Base-by-base conservation (phyloP, 2,329 filamentous ascomycete species). In the Pseudogymnoascus destructans region DNA sequence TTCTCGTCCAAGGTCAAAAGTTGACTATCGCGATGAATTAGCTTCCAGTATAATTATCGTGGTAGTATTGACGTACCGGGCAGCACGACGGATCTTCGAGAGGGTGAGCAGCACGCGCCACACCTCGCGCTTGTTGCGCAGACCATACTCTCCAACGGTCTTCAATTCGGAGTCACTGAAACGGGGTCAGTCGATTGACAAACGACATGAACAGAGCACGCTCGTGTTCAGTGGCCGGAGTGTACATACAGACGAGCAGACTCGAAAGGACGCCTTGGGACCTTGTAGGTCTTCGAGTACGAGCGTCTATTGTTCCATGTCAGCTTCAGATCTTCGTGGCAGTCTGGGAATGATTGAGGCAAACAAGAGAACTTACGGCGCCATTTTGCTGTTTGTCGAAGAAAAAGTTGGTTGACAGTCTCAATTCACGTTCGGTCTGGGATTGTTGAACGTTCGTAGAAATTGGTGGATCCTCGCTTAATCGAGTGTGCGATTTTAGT, bases 61-160 rank as follows among this genome's bases (percentile, higher is more conserved):
- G 11, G 19, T 9, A 11, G 49, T 55, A 32, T 40, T 60, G 7
- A 70, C 84, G 72, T 88, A 96, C 92, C 93, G 93, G 76, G 93
- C 93, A 86, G 93, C 93, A 95, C 93, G 93, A 91, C 93, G 93
- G 73, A 98, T 98, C 87, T 97, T 97, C 81, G 93, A 97, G 74
- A 98, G 87, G 73, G 92, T 96, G 78, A 98, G 87, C 84, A 89
- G 86, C 79, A 98, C 93, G 79, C 93, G 90, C 93, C 93, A 98
- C 75, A 98, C 93, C 84, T 98, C 93, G 83, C 93, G 92, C 90
- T 98, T 98, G 85, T 98, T 98, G 80, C 91, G 89, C 72, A 98
- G 89, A 80, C 93, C 93, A 84, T 95, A 98, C 82, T 98, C 93
- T 79, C 93, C 93, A 73, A 98, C 92, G 78, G 93, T 87, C 88